Base-by-base conservation (phyloP, 2,329 filamentous ascomycete genomes). In the Domatiomyces globalis region DNA sequence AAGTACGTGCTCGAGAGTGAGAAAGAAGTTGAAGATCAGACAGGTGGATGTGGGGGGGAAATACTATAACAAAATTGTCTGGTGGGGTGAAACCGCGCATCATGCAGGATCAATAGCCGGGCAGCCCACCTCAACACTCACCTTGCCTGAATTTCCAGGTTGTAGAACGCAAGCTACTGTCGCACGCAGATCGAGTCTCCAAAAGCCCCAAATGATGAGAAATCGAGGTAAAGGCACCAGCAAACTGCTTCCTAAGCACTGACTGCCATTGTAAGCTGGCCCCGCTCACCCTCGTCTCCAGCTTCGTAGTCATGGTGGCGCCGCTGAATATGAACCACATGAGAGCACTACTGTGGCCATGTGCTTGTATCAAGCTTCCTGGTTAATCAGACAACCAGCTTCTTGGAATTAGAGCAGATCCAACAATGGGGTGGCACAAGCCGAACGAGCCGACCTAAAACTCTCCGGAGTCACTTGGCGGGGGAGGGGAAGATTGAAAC, bases 1-100 rank as follows among this genome's bases (percentile, higher is more conserved):
- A 60, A 55, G 52, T 47, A 27, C 19, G 17, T 47, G 19, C 27
- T 17, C 17, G 22, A 18, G 45, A 27, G 27, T 33, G 25, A 47
- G 45, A 12, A 33, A 12, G 17, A 12, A 6, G 22, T 3, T 25
- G 25, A 33, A 33, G 45, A 47, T 20, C 8, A 45, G 43, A 45
- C 43, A n/a, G 12, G 18, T 12, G 43, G 18, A n/a, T 20, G 43
- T 10, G 18, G 43, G 43, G n/a, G 12, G 10, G 43, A 45, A 39
- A 15, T 39, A 39, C 10, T 39, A 39, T 39, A 39, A 15, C 33
- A 39, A 33, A 39, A 39, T 39, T 39, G 33, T 10, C 4, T 39
- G 33, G 33, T 39, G 33, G 33, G 33, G 33, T 39, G 33, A 39
- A 39, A 39, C 33, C 33, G 33, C 33, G 33, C 33, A 39, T 39